Conservation (phyloP, 1,284 basidiomycete species). For the Apiotrichum sp. region DNA sequence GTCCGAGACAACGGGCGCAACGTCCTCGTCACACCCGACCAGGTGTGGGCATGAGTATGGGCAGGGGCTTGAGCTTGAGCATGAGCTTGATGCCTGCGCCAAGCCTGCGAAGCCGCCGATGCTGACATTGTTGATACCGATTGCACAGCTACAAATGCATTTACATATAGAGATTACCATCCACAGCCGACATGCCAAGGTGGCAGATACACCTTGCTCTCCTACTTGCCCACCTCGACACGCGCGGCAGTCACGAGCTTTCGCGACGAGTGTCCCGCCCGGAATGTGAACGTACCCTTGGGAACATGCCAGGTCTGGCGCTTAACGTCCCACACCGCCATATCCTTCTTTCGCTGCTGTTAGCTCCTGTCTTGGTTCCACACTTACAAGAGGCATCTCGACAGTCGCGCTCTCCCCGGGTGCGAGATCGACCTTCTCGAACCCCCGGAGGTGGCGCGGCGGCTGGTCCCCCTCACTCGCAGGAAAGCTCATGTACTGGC, state of each 20-base stretch:
- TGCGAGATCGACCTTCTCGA: constrained; percentile 38
- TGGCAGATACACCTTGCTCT: no score
- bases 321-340: constrained; percentile 47
- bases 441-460: constrained; percentile 42
- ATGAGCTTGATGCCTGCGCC: no score
- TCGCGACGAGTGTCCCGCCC: constrained; percentile 39
- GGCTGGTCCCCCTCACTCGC: constrained; percentile 40
- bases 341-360: constrained; percentile 46
- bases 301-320: constrained; percentile 45
- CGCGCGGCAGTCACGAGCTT: constrained; percentile 21
- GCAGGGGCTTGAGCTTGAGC: no score
- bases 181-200: no score
- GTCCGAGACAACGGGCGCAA: constrained; percentile 42
- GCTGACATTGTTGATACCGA: no score
- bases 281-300: constrained; percentile 36
- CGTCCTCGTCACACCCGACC: constrained; percentile 40
- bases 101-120: no score
- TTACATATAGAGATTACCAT: not conserved
- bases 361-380: not conserved
- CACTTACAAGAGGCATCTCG: constrained; percentile 41
- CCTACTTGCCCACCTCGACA: not conserved
- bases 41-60: constrained; percentile 37
- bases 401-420: constrained; percentile 35
- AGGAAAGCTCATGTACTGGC: constrained; percentile 47
- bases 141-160: not conserved